Evolutionary conservation across 2,329 filamentous ascomycete species (phyloP).

Genomic region (Lojkania enalia): DNA sequence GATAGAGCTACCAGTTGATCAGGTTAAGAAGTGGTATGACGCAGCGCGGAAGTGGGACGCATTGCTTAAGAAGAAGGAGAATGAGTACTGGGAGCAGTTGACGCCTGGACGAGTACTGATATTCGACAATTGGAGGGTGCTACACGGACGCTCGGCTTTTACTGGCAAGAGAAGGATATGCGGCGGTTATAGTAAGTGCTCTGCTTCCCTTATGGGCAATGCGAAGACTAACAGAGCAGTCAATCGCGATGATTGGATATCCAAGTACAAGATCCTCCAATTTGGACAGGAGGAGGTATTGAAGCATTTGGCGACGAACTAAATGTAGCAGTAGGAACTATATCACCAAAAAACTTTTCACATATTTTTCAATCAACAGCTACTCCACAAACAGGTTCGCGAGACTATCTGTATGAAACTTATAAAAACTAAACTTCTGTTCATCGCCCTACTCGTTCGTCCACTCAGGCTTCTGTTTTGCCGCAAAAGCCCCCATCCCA

Average conservation of each 20-base stretch:
- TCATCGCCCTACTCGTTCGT: slow-evolving; percentile 71
- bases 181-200: slow-evolving; percentile 68
- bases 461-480: slow-evolving; percentile 94
- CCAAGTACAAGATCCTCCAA: slow-evolving; percentile 23
- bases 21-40: slow-evolving; percentile 70
- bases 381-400: too few relatives aligned
- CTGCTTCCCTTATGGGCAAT: not conserved
- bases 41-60: slow-evolving; percentile 75
- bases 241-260: slow-evolving; percentile 29
- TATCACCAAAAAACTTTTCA: too few relatives aligned
- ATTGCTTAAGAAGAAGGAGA: slow-evolving; percentile 66
- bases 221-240: slow-evolving; percentile 9
- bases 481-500: slow-evolving; percentile 89
- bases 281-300: slow-evolving; percentile 22
- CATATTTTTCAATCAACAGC: too few relatives aligned
- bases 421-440: too few relatives aligned
- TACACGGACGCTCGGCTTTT: slow-evolving; percentile 85
- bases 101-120: slow-evolving; percentile 80
- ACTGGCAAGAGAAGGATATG: slow-evolving; percentile 85
- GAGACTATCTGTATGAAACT: too few relatives aligned
- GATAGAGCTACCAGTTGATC: slow-evolving; percentile 58
- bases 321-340: too few relatives aligned
- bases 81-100: slow-evolving; percentile 80
- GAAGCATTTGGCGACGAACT: slow-evolving; percentile 17
- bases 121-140: slow-evolving; percentile 94